Base-by-base conservation (phyloP, 148 eudicot genomes). In the Arbutus unedo region DNA sequence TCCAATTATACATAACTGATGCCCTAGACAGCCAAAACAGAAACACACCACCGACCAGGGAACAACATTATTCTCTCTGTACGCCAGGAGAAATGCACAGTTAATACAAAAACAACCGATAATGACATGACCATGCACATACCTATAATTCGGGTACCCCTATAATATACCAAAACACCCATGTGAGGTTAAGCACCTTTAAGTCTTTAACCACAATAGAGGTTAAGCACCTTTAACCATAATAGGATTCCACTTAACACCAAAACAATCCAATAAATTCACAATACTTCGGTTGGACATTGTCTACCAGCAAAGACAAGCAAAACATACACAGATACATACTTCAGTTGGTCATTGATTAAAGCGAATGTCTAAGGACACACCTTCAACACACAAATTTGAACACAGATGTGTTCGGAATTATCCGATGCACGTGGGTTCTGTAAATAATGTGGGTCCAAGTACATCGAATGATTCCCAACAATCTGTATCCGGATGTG, bases 111-210 rank as follows among this genome's bases (percentile, higher is more conserved):
- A 38, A 48, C 78, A 66, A 31, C 19, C 96, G 38, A 71, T 90
- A 43, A 86, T 67, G 18, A 91, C 93, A 62, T 90, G 92, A 0
- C 86, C 90, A 0, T 0, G 31, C 3, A 21, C 3, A 64, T 64
- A 25, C 8, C 44, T 4, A 41, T 38, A 70, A 41, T 31, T 31
- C 38, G 38, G 38, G 1, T 31, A 31, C 38, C 38, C 38, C 38
- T 31, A 31, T 31, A 31, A 31, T 31, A 31, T 31, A 41, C 48
- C 74, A 38, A 41, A 41, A 70, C 74, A 31, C 38, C 74, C 74
- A 70, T 5, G 74, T 45, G 31, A 68, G 45, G 19, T 68, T 31
- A 41, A 68, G 47, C 11, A 68, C 47, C 74, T 38, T 41, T 38
- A 14, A 41, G 38, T 19, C 74, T 38, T 41, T 38, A 14, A 41